Base-by-base conservation (phyloP, 108 stramenopile genomes). In the Asterionellopsis glacialis region DNA sequence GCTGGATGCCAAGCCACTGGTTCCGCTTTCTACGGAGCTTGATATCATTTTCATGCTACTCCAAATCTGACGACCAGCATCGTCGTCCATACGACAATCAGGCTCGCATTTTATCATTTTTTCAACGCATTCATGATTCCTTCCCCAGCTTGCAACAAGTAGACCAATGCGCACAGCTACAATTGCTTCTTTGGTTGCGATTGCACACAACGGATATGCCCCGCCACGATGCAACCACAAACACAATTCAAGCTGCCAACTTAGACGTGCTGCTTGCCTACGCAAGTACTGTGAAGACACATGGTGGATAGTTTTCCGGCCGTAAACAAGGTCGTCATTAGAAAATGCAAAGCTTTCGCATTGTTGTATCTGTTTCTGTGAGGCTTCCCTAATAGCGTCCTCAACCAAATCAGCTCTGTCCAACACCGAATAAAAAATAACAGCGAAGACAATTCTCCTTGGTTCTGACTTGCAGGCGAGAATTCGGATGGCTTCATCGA, bases 201-300 rank as follows among this genome's bases (percentile, higher is more conserved):
- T 42, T 10, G 70, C 63, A 22, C 86, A 88, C 19, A 90, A 43
- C 10, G 83, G 79, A 44, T 90, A 63, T 0, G 66, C 72, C 13
- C 82, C 86, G 24, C 92, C 87, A 38, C 92, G 77, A 67, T 87
- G 78, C 33, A 94, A 68, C 92, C 92, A 90, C 16, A 94, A 63
- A 52, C 88, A 94, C 12, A 90, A 41, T 65, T 94, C 92, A 16
- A 94, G 60, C 57, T 93, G 91, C 76, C 79, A 87, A 57, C 86
- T 80, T 38, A 80, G 33, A 44, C 77, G 64, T 10, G 71, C 67
- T 23, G 73, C 64, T 45, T 68, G 54, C 39, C 74, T 73, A 25
- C 84, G 66, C 11, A 66, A 53, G 44, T 70, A 70, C 16, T 74
- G 82, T 27, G 77, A 73, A 9, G 84, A 75, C 27, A 69, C 50